Evolutionary conservation across 768 basidiomycete genomes (phyloP), one percentile per base, ranked within the genome.

Genomic region (Podaxis pistillaris): DNA sequence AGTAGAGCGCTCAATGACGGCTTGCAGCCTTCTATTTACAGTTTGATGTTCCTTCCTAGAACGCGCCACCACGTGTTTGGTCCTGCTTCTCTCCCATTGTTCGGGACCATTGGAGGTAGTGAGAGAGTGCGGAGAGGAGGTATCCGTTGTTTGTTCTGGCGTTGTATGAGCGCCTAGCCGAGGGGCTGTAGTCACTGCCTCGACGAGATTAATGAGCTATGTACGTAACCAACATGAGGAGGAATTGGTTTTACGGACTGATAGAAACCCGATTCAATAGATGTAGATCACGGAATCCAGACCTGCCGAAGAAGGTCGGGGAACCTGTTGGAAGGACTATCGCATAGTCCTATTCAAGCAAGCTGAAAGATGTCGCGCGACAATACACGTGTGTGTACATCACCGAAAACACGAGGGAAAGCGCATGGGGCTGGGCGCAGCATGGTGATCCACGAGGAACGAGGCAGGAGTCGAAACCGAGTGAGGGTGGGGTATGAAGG

Each of bases 1-100:
- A 22, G 12, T 9, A 13, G 33, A 54, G 52, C 38, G 44, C 53
- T 36, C 40, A 15, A 40, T 33, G 37, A 22, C 50, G 17, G 3
- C n/a, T 15, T 44, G 17, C 41, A 44, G 12, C 33, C 19, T 50
- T 52, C 49, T 59, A 59, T 59, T 59, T 59, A 49, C 33, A 61
- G 40, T 28, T 52, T 40, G 50, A 46, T 26, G 30, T 46, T 30
- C 33, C 1, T 40, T 40, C 24, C 24, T 30, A 36, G 33, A 59
- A 41, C 19, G 38, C 22, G 17, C 17, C 52, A 54, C 46, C 60
- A 62, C 60, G 60, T 62, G 60, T 62, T 55, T 37, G 52, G 40
- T 44, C 59, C 59, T 60, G 59, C 26, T 6, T 56, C 47, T 38
- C 33, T 24, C 49, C 22, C 26, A n/a, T 41, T 56, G 56, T 44